A percentile compares a stretch with the other conserved stretches of the same genome.
phyloP scores from a whole-genome alignment of 2,329 filamentous ascomycete genomes.

The Claviceps cyperi region DNA sequence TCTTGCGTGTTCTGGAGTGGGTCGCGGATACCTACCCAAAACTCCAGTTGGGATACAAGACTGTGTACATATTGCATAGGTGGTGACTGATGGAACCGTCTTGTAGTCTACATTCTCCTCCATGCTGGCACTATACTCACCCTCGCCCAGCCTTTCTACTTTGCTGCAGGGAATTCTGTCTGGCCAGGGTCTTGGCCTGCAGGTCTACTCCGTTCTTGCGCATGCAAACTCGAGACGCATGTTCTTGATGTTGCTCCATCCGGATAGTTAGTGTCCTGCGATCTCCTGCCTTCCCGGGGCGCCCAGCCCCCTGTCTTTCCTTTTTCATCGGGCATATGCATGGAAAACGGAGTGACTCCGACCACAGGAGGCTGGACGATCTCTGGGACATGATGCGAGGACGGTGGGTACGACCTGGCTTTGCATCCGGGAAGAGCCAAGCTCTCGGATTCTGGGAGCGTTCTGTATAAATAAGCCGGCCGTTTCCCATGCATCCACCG shows the following conservation, averaged over 20 bases:
- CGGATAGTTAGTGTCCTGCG: background rate
- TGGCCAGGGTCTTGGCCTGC: background rate
- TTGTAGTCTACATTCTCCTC: background rate
- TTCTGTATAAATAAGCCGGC: slow-evolving; percentile 1
- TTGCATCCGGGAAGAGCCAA: background rate
- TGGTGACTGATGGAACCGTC: too few relatives aligned
- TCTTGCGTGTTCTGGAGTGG: too few relatives aligned
- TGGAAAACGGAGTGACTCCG: background rate
- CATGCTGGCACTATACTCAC: background rate
- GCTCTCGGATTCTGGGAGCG: background rate
- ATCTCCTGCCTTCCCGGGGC: background rate
- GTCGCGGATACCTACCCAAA: too few relatives aligned
- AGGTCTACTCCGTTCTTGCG: background rate
- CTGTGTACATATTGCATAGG: too few relatives aligned
- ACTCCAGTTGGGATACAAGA: too few relatives aligned
- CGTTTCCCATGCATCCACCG: background rate
- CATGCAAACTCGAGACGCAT: background rate
- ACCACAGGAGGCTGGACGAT: background rate
- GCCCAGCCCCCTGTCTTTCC: background rate
- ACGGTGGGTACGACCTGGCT: background rate
- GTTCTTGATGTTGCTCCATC: background rate
- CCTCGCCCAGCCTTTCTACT: background rate
- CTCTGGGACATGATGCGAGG: background rate
- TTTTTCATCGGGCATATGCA: background rate
- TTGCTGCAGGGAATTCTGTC: background rate